Evolutionary conservation across 768 basidiomycete species (phyloP).

Genomic region (Fistulinella prunicolor): DNA sequence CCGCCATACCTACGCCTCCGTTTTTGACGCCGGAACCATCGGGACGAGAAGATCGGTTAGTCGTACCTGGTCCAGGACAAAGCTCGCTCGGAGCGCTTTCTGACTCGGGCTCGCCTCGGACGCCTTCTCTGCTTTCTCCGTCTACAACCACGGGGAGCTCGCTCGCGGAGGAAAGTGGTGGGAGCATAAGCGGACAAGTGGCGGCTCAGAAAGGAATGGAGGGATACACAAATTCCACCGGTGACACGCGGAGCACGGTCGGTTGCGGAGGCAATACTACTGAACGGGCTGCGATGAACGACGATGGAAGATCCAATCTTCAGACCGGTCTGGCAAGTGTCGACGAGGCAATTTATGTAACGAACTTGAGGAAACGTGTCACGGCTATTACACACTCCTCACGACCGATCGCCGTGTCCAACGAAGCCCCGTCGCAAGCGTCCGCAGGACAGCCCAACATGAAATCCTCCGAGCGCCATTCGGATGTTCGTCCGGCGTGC

Average conservation of each 20-base stretch:
- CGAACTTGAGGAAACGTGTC: neutral
- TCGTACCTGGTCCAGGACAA: neutral
- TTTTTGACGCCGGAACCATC: neutral
- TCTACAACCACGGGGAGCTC: neutral
- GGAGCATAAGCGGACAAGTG: neutral
- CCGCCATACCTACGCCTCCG: constrained; percentile 6
- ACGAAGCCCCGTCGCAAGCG: neutral
- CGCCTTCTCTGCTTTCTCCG: constrained; percentile 2
- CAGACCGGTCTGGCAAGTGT: neutral
- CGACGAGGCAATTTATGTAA: neutral
- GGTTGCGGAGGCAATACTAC: neutral
- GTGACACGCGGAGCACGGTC: neutral
- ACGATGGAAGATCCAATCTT: neutral
- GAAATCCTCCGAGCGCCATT: neutral
- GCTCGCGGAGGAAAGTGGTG: neutral
- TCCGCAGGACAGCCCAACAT: neutral
- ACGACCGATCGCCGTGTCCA: neutral
- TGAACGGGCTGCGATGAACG: neutral
- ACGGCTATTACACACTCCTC: neutral
- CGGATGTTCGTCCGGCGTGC: no score
- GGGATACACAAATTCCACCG: neutral
- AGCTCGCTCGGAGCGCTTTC: neutral
- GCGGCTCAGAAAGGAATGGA: neutral
- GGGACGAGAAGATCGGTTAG: neutral
- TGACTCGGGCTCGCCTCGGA: neutral